Conservation (phyloP, 352 stramenopile genomes). For the Phytophthora pluvialis region DNA sequence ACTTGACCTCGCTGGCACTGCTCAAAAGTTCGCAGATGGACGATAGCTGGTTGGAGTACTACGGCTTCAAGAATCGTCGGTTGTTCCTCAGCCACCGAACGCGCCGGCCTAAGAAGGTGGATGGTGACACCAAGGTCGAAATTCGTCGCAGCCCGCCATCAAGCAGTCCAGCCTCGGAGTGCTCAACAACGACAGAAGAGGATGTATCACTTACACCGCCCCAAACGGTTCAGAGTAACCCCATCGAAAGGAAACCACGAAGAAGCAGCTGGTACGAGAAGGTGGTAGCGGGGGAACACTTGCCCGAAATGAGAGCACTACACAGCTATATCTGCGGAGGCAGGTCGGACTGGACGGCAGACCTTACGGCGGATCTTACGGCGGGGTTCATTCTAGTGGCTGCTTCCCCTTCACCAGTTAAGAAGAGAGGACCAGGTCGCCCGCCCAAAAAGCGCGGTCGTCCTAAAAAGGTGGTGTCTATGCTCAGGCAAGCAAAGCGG, state of each 20-base stretch:
- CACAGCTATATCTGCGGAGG: constrained; percentile 75
- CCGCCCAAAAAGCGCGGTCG: constrained; percentile 29
- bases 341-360: constrained; percentile 60
- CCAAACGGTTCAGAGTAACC: constrained; percentile 11
- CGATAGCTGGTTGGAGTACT: constrained; percentile 64
- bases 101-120: constrained; percentile 9
- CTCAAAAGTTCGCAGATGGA: constrained; percentile 80
- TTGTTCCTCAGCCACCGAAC: constrained; percentile 67
- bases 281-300: constrained; percentile 50
- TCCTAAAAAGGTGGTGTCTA: constrained; percentile 23
- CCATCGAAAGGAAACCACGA: constrained; percentile 17
- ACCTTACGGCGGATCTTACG: constrained; percentile 31
- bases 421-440: constrained; percentile 28
- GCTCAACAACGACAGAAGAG: constrained; percentile 56
- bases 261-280: constrained; percentile 63
- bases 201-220: constrained; percentile 38
- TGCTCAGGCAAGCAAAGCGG: constrained; percentile 13
- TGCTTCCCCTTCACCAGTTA: constrained; percentile 3
- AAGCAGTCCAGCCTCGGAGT: constrained; percentile 59
- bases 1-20: constrained; percentile 73
- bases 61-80: constrained; percentile 67
- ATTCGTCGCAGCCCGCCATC: constrained; percentile 20
- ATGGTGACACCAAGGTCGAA: constrained; percentile 4
- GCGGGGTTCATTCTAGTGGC: not conserved
- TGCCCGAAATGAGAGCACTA: constrained; percentile 54